A percentile compares a stretch with the other conserved stretches of the same genome.
Evolutionary conservation across 2,329 filamentous ascomycete genomes (phyloP).

Genomic region (Ceratocystis diversiconidia): DNA sequence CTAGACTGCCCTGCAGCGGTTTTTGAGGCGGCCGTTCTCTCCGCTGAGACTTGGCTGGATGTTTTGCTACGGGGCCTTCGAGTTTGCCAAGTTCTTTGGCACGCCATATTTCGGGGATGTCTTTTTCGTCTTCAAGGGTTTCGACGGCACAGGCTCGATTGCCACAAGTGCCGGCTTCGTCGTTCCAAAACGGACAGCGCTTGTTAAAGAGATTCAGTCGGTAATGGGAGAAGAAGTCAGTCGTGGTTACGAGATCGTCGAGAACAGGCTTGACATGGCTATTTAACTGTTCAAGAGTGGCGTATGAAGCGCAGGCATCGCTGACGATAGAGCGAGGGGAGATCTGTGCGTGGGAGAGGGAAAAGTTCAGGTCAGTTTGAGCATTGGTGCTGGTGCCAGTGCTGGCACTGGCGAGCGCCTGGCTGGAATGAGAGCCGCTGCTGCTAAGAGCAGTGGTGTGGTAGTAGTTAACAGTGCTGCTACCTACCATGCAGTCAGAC

Average conservation of each 20-base stretch:
- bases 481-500: constrained; percentile 6
- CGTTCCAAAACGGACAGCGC: constrained; percentile 89
- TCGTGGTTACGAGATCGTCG: constrained; percentile 66
- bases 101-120: constrained; percentile 83
- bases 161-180: constrained; percentile 85
- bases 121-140: constrained; percentile 86
- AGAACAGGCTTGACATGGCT: constrained; percentile 59
- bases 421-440: background rate
- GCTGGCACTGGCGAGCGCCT: background rate
- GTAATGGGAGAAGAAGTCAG: constrained; percentile 98
- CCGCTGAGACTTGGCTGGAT: constrained; percentile 65
- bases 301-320: constrained; percentile 89
- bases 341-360: constrained; percentile 43
- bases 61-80: constrained; percentile 77
- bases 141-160: constrained; percentile 95
- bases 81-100: constrained; percentile 84
- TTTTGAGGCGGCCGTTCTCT: constrained; percentile 48
- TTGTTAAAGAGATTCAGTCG: constrained; percentile 89
- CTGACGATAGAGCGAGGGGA: constrained; percentile 79
- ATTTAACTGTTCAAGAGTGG: constrained; percentile 77
- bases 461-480: constrained; percentile 19
- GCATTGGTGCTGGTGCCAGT: constrained; percentile 15
- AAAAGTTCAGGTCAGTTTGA: background rate
- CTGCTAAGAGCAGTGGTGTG: background rate
- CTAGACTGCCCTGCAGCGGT: constrained; percentile 69